A percentile compares a stretch with the other conserved stretches of the same genome.
phyloP scores from a whole-genome alignment of 75 land plant species.

The Cupressus sempervirens region DNA sequence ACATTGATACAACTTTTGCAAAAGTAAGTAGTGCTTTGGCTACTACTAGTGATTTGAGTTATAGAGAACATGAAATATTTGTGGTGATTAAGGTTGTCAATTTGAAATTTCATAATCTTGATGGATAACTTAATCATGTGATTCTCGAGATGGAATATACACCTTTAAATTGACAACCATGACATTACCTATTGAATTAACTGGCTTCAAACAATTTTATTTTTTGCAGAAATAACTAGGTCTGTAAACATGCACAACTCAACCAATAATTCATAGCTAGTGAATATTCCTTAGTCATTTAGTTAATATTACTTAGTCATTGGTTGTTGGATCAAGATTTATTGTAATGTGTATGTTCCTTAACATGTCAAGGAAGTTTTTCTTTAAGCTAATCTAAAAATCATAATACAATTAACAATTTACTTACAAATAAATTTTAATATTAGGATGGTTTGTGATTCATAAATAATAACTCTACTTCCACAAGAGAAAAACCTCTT shows the following conservation, averaged over 20 bases:
- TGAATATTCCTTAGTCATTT: background rate
- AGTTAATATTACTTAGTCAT: background rate
- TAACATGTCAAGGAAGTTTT: background rate
- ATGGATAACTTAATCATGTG: background rate
- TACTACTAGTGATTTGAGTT: background rate
- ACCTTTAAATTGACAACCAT: background rate
- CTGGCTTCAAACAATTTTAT: background rate
- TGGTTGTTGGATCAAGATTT: background rate
- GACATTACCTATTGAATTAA: background rate
- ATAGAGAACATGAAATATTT: background rate
- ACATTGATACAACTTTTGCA: background rate
- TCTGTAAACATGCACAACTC: background rate
- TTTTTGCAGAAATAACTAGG: background rate
- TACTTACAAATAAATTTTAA: background rate
- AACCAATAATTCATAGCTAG: background rate
- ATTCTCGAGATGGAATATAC: background rate
- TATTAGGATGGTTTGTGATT: background rate
- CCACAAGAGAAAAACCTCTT: background rate
- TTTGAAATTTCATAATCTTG: background rate
- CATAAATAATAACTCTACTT: background rate
- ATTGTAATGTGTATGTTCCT: background rate
- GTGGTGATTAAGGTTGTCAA: background rate
- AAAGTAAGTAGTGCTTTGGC: background rate
- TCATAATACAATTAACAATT: background rate
- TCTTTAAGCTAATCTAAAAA: no score